Conservation (phyloP, 495 filamentous ascomycete genomes). For the Talaromyces ruber region DNA sequence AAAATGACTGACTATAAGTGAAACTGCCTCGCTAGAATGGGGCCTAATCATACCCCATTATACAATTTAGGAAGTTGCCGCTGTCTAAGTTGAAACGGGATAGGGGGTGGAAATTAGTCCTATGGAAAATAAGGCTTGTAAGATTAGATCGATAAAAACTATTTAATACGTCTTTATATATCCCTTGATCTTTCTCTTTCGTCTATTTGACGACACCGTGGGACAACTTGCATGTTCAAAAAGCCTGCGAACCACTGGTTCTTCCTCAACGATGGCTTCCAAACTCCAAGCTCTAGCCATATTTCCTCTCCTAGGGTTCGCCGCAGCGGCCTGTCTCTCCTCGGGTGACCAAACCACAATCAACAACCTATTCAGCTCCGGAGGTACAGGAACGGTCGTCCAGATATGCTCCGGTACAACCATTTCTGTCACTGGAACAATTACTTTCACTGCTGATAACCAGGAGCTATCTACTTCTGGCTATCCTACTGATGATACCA, state of each 20-base stretch:
- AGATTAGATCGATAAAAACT: not conserved
- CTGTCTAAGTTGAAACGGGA: not conserved
- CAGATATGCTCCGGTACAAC: conserved; percentile 9
- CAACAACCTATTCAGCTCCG: conserved; percentile 9
- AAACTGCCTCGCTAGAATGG: not conserved
- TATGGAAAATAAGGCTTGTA: not conserved
- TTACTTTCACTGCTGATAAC: conserved; percentile 11
- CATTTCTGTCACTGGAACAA: conserved; percentile 8
- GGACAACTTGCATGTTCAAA: too few relatives aligned
- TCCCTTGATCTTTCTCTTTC: too few relatives aligned
- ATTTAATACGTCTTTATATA: not conserved
- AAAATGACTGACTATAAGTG: not conserved
- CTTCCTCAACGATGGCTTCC: not conserved
- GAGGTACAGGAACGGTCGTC: conserved; percentile 7
- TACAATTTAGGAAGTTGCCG: not conserved
- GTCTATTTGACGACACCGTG: too few relatives aligned
- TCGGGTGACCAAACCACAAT: conserved; percentile 11
- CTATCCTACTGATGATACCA: conserved; percentile 9
- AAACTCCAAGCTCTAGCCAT: not conserved
- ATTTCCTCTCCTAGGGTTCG: not conserved
- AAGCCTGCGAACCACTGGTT: too few relatives aligned
- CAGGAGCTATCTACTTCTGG: conserved; percentile 13
- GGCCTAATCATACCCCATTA: conserved; percentile 1
- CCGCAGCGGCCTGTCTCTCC: conserved; percentile 7
- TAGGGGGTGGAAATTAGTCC: not conserved